These are phyloP conservation scores for Epicoccum sorghinum DNA, from an alignment of 2,329 filamentous ascomycete genomes.

Conservation along the genomic window DNA sequence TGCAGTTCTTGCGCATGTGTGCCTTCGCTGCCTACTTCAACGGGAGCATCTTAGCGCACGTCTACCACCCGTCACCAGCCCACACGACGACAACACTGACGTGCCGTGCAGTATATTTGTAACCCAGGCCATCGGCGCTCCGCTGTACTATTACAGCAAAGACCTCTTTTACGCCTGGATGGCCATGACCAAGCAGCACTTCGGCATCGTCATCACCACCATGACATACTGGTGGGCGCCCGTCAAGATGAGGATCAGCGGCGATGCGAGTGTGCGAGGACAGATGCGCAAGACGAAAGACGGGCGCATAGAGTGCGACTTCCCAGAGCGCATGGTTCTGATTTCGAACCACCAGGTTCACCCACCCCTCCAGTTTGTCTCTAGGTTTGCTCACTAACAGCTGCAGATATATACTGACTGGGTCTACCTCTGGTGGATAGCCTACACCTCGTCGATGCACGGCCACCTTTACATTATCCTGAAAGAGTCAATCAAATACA, in stretches of 20 bases:
- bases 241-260: slow-evolving; percentile 79
- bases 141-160: slow-evolving; percentile 75
- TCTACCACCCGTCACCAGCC: slow-evolving; percentile 6
- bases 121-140: slow-evolving; percentile 74
- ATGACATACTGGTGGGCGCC: slow-evolving; percentile 88
- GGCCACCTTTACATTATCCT: slow-evolving; percentile 89
- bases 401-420: slow-evolving; percentile 80
- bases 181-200: slow-evolving; percentile 83
- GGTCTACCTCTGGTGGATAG: slow-evolving; percentile 93
- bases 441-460: slow-evolving; percentile 79
- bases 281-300: slow-evolving; percentile 72
- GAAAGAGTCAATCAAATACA: slow-evolving; percentile 82
- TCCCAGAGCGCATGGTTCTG: slow-evolving; percentile 80
- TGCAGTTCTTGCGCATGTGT: slow-evolving; percentile 52
- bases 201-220: slow-evolving; percentile 75
- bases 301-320: slow-evolving; percentile 74
- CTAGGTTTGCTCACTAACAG: slow-evolving; percentile 14
- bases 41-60: slow-evolving; percentile 50
- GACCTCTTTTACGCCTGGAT: slow-evolving; percentile 84
- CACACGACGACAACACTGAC: slow-evolving; percentile 31
- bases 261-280: slow-evolving; percentile 77
- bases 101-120: slow-evolving; percentile 54
- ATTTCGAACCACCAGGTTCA: slow-evolving; percentile 80
- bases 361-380: not conserved
- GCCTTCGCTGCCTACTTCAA: slow-evolving; percentile 55